These are phyloP conservation scores for Silene conica DNA, from an alignment of 148 eudicot species.

Conservation along the genomic window DNA sequence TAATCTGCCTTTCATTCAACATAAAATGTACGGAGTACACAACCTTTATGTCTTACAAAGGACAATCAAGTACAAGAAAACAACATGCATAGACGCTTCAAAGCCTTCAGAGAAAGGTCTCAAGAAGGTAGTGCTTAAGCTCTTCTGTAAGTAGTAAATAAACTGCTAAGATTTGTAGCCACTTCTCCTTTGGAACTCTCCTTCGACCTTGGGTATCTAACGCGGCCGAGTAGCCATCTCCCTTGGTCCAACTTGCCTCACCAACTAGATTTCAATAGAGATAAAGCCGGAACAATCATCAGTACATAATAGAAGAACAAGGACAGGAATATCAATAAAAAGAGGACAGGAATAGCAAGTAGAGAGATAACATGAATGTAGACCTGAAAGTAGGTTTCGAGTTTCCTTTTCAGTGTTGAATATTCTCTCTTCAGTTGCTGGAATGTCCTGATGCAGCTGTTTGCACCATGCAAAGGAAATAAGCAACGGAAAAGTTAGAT, in stretches of 20 bases:
- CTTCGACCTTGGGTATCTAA: constrained; percentile 13
- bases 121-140: constrained; percentile 6
- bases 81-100: constrained; percentile 12
- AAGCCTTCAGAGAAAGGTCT: constrained; percentile 9
- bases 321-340: constrained; percentile 14
- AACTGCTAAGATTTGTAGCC: neutral
- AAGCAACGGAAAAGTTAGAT: neutral
- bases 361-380: constrained; percentile 19
- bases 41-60: constrained; percentile 21
- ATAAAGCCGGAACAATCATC: neutral
- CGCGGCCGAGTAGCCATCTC: constrained; percentile 44
- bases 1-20: constrained; percentile 14
- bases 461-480: constrained; percentile 17
- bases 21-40: constrained; percentile 14
- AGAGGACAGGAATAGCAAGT: neutral
- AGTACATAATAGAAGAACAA: neutral
- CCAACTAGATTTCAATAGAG: constrained; percentile 34
- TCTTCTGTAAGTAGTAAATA: constrained; percentile 5
- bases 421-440: constrained; percentile 80
- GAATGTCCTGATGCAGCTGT: constrained; percentile 74
- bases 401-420: constrained; percentile 62
- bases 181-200: neutral
- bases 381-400: constrained; percentile 88
- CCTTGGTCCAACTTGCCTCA: constrained; percentile 76
- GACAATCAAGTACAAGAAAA: constrained; percentile 11